Base-by-base conservation (phyloP, 768 basidiomycete genomes). In the Leucogyrophana mollusca region DNA sequence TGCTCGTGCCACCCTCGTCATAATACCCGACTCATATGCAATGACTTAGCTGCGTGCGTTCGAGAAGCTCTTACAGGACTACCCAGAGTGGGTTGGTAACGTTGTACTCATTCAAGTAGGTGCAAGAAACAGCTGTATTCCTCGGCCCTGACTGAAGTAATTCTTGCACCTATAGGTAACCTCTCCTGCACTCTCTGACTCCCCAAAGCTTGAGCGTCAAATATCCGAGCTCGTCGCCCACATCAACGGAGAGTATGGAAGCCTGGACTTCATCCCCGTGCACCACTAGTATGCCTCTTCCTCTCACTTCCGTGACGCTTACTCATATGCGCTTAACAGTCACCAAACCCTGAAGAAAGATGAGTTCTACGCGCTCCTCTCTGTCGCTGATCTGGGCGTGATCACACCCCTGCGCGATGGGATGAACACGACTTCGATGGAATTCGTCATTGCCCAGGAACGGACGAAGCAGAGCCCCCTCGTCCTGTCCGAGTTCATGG, bases 391-490 rank as follows among this genome's bases (percentile, higher is more conserved):
- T 62, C 77, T 98, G 10, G 95, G 87, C 13, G 85, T 98, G 34
- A 95, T 97, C 65, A 97, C 95, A 0, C 92, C 94, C 1, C 76
- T 97, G 6, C 82, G 95, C 25, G 95, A 99, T 60, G 96, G 95
- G 5, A 98, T 98, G 96, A 99, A 99, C 75, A 97, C 95, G 11
- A 96, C 94, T 0, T 87, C 85, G 42, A 95, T 96, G 93, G 95
- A 98, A 67, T 97, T 94, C 65, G 88, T 95, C 22, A 88, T 98
- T 51, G 93, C 94, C 25, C 95, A 99, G 68, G 81, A 88, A 55
- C 76, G 74, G 56, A 87, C 90, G 42, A 85, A 87, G 61, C 83
- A 82, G 67, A 85, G 82, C 27, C 94, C 95, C 0, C 81, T 94
- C 42, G 87, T 97, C 50, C 72, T 99, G 45, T 93, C 90, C 59